A percentile compares a stretch with the other conserved stretches of the same genome.
phyloP scores from a whole-genome alignment of 257 asterid species.

The Solanum chilense region DNA sequence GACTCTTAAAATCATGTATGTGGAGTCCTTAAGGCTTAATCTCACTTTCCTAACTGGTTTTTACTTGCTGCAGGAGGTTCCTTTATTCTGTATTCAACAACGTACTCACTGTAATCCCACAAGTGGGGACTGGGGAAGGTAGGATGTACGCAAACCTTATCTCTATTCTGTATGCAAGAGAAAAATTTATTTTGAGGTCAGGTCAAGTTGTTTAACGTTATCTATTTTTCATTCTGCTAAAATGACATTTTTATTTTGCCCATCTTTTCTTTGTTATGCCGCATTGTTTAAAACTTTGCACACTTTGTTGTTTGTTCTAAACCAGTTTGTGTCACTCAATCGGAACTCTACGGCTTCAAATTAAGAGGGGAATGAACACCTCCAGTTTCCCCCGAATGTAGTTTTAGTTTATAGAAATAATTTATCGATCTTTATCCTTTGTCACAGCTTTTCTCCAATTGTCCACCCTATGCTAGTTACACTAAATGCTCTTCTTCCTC shows the following conservation, averaged over 20 bases:
- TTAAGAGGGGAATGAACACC: not conserved
- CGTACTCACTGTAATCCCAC: not conserved
- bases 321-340: not conserved
- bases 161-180: not conserved
- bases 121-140: not conserved
- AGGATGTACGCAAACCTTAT: not conserved
- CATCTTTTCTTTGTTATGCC: not conserved
- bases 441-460: not conserved
- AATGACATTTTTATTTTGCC: not conserved
- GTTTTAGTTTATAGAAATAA: not conserved
- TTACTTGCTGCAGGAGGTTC: not conserved
- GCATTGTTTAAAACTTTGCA: not conserved
- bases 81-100: not conserved
- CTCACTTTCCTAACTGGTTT: not conserved
- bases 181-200: not conserved
- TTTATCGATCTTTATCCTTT: not conserved
- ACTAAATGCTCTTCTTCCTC: not conserved
- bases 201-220: not conserved
- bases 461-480: not conserved
- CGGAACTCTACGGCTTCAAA: not conserved
- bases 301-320: not conserved
- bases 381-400: not conserved
- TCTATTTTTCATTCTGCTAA: not conserved
- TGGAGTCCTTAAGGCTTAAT: not conserved
- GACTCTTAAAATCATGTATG: not conserved